Conservation (phyloP, 2,329 filamentous ascomycete species). For the Aspergillus candidus region DNA sequence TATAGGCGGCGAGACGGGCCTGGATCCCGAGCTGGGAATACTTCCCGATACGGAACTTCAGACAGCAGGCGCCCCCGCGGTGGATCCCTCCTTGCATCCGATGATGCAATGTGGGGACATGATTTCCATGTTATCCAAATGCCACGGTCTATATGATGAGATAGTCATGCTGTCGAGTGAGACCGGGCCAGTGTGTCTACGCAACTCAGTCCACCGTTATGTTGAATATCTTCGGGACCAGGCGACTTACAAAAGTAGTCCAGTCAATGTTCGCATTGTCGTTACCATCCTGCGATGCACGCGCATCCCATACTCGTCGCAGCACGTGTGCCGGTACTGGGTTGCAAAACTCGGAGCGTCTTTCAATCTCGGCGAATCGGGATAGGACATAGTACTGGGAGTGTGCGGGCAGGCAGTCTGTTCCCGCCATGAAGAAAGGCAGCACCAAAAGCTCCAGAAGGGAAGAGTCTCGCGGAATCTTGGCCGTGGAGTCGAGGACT, state of each 20-base stretch:
- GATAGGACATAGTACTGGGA: constrained; percentile 27
- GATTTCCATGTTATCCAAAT: not conserved
- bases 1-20: too few species aligned
- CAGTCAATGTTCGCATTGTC: constrained; percentile 22
- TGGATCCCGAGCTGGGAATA: constrained; percentile 4
- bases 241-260: constrained; percentile 23
- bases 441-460: constrained; percentile 25
- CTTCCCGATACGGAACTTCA: constrained; percentile 10
- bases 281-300: constrained; percentile 14
- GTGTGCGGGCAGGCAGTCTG: constrained; percentile 22
- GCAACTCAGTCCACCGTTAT: not conserved
- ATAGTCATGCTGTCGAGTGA: constrained; percentile 24
- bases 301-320: constrained; percentile 22
- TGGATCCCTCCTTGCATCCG: not conserved
- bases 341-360: constrained; percentile 22
- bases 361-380: constrained; percentile 20
- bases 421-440: constrained; percentile 26
- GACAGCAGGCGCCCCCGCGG: not conserved
- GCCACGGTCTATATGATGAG: constrained; percentile 19
- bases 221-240: accelerated
- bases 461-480: constrained; percentile 16
- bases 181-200: constrained; percentile 18
- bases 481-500: constrained; percentile 22
- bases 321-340: constrained; percentile 17
- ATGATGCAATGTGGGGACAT: not conserved